Evolutionary conservation across 1,284 basidiomycete species (phyloP).

Genomic region (Xerocomus amazonicus): DNA sequence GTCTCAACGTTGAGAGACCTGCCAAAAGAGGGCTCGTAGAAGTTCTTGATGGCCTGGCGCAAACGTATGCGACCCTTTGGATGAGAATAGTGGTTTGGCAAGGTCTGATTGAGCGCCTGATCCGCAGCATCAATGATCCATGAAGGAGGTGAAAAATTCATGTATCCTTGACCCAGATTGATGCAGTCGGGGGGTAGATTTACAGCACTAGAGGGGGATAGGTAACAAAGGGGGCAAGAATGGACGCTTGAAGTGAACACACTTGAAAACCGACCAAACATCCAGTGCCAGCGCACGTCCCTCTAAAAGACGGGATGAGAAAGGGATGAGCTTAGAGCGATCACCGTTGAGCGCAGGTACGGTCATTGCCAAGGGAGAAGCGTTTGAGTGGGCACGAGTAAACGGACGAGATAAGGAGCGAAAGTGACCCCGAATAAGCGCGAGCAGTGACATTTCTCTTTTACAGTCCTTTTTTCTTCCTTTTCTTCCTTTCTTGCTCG

Average conservation of each 20-base stretch:
- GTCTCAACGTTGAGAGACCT: constrained; percentile 78
- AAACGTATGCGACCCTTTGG: constrained; percentile 85
- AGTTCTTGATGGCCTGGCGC: constrained; percentile 78
- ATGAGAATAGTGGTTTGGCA: constrained; percentile 87
- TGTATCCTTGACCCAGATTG: constrained; percentile 93
- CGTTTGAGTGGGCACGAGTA: not conserved
- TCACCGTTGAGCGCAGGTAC: constrained; percentile 18
- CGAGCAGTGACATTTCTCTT: not conserved
- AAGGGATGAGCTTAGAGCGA: constrained; percentile 52
- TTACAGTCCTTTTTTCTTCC: too few relatives aligned
- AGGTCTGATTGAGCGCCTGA: constrained; percentile 63
- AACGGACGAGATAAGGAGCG: not conserved
- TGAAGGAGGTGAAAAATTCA: constrained; percentile 85
- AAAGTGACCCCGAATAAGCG: not conserved
- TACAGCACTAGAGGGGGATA: constrained; percentile 57
- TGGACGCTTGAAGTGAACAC: constrained; percentile 19
- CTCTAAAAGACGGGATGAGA: constrained; percentile 65
- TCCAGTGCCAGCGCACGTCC: constrained; percentile 77
- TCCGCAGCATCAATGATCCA: constrained; percentile 81
- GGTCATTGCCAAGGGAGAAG: constrained; percentile 1
- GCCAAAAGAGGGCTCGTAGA: constrained; percentile 71
- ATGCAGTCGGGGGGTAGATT: constrained; percentile 86
- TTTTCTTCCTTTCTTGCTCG: not conserved
- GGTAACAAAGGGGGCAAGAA: constrained; percentile 1
- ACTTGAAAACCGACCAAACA: constrained; percentile 95